Conservation (phyloP, 106 monocot genomes). For the Amphibolis antarctica region DNA sequence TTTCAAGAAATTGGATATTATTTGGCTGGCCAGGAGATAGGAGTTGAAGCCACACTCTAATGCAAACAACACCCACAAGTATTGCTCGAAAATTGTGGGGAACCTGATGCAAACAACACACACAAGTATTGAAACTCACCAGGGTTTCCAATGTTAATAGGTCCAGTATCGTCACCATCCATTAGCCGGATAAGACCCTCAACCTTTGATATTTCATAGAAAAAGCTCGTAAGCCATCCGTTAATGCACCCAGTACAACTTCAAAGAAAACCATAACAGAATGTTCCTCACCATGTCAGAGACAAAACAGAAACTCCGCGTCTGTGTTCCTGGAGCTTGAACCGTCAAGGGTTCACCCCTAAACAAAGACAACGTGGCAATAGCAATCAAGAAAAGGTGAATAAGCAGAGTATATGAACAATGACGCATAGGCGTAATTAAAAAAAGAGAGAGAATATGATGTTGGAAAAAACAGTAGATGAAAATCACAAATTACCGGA, state of each 20-base stretch:
- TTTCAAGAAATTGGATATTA: no score
- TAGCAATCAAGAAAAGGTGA: no score
- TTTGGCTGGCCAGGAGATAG: no score
- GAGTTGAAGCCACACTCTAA: no score
- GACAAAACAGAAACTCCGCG: constrained; percentile 96
- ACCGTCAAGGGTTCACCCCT: constrained; percentile 88
- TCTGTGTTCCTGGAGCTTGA: constrained; percentile 91
- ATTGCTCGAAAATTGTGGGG: no score
- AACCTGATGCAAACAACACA: no score
- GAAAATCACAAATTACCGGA: constrained; percentile 36
- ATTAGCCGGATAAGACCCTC: constrained; percentile 78
- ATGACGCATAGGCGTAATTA: no score
- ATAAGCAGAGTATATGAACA: no score
- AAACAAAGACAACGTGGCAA: not conserved
- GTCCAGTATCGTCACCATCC: constrained; percentile 83
- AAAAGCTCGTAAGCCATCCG: not conserved
- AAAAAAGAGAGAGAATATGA: no score
- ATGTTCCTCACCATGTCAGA: constrained; percentile 70
- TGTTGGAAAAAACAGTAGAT: no score
- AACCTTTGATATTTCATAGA: constrained; percentile 20
- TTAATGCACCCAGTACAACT: not conserved
- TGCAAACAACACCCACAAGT: no score
- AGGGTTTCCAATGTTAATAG: constrained; percentile 96
- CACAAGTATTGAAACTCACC: no score
- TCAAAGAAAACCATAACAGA: not conserved